These are phyloP conservation scores for Aureobasidium sp. DNA, from an alignment of 2,329 filamentous ascomycete genomes.

Conservation along the genomic window DNA sequence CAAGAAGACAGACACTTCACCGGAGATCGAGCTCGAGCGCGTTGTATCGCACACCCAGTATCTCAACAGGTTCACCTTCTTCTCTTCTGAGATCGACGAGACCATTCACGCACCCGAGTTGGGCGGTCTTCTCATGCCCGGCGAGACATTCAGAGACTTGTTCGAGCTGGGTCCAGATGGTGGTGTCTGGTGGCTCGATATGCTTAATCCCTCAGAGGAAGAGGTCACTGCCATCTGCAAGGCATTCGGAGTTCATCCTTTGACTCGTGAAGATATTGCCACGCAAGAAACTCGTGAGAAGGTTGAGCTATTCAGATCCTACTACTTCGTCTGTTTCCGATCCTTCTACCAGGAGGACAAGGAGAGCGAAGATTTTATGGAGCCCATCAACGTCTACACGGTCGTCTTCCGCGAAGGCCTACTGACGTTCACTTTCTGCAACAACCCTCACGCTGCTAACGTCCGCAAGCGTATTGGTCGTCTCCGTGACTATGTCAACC, in stretches of 20 bases:
- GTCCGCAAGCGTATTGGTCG: constrained; percentile 87
- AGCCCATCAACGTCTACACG: constrained; percentile 93
- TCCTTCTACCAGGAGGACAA: constrained; percentile 83
- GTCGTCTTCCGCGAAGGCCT: constrained; percentile 94
- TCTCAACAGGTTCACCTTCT: constrained; percentile 86
- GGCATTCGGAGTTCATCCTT: constrained; percentile 88
- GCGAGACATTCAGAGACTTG: constrained; percentile 80
- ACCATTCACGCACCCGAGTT: constrained; percentile 87
- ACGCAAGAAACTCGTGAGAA: constrained; percentile 96
- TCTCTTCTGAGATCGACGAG: constrained; percentile 88
- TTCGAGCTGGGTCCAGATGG: constrained; percentile 64
- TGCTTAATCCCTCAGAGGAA: constrained; percentile 80
- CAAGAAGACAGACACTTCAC: constrained; percentile 21
- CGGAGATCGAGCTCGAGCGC: constrained; percentile 20
- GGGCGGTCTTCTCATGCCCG: constrained; percentile 78
- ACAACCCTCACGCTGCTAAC: constrained; percentile 77
- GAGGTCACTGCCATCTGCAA: constrained; percentile 84
- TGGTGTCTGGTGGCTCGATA: constrained; percentile 98
- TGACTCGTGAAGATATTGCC: constrained; percentile 93
- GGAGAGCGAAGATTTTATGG: constrained; percentile 71
- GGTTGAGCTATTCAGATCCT: constrained; percentile 93
- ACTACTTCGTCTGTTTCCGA: constrained; percentile 97
- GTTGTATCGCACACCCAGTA: constrained; percentile 22
- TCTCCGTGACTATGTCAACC: constrained; percentile 86
- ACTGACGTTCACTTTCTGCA: constrained; percentile 85